Evolutionary conservation across 345 rosid genomes (phyloP).

Genomic region (Citrus sp.): DNA sequence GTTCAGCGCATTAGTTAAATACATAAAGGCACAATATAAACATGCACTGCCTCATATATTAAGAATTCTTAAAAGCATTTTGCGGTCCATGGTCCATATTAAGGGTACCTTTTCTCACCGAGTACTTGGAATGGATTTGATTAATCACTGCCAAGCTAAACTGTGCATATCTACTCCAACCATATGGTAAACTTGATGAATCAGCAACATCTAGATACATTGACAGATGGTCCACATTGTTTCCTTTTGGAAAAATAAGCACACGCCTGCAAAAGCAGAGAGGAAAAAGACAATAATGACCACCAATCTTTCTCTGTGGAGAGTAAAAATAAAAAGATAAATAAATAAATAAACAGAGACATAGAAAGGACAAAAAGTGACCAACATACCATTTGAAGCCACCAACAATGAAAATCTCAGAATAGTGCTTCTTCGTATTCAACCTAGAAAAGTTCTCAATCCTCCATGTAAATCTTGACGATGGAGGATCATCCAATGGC

Average conservation of each 20-base stretch:
- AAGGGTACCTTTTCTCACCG: slow-evolving; percentile 74
- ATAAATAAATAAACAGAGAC: neutral
- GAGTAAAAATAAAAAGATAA: neutral
- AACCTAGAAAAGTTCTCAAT: slow-evolving; percentile 72
- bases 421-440: slow-evolving; percentile 72
- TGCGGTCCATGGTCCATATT: neutral
- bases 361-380: neutral
- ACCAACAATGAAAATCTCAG: slow-evolving; percentile 74
- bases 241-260: slow-evolving; percentile 83
- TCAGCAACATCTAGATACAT: slow-evolving; percentile 98
- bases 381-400: slow-evolving; percentile 78
- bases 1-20: neutral
- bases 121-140: slow-evolving; percentile 66
- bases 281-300: slow-evolving; percentile 13
- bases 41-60: neutral
- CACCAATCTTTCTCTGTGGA: neutral
- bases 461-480: slow-evolving; percentile 78
- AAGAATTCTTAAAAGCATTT: neutral
- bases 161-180: slow-evolving; percentile 94
- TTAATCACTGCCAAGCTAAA: slow-evolving; percentile 85
- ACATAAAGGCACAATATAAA: neutral
- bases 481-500: slow-evolving; percentile 77
- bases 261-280: slow-evolving; percentile 59
- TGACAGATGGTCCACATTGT: slow-evolving; percentile 88
- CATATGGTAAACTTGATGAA: slow-evolving; percentile 70